A percentile compares a stretch with the other conserved stretches of the same genome.
These are phyloP conservation scores for Oryza rufipogon DNA, from an alignment of 176 grass and related monocot genomes.

Conservation along the genomic window DNA sequence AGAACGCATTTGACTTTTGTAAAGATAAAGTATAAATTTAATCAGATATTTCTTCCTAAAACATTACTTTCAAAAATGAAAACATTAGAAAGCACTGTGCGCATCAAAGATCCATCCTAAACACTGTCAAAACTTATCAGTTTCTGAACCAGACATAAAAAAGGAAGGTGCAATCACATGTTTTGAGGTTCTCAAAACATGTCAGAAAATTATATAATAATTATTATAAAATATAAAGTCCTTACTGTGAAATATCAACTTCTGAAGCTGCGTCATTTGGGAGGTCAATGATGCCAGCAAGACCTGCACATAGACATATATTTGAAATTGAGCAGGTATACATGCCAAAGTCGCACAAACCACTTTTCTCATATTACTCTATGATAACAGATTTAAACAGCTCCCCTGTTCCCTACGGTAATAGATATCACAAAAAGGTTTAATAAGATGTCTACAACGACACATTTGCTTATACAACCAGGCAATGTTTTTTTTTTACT, in stretches of 20 bases:
- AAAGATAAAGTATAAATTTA: not conserved
- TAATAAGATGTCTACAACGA: not conserved
- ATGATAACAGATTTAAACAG: conserved; percentile 16
- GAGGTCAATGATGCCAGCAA: conserved; percentile 56
- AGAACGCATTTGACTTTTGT: not conserved
- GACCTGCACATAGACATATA: conserved; percentile 43
- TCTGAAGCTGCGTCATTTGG: conserved; percentile 44
- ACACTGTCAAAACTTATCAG: not conserved
- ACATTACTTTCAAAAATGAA: not conserved
- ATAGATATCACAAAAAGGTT: not conserved
- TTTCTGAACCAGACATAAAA: not conserved
- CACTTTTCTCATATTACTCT: not conserved
- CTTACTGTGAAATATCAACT: conserved; percentile 63
- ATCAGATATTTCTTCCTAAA: not conserved
- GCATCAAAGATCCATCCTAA: not conserved
- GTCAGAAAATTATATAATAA: not conserved
- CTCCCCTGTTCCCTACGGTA: not conserved
- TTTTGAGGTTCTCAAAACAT: not conserved
- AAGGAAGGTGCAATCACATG: not conserved
- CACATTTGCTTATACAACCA: not conserved
- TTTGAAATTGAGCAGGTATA: conserved; percentile 22
- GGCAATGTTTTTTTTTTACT: not conserved
- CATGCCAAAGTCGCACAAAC: not conserved
- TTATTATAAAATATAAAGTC: conserved; percentile 24
- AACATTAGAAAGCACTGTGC: not conserved